These are phyloP conservation scores for Pseudocercospora cruenta DNA, from an alignment of 2,329 filamentous ascomycete genomes.

Conservation along the genomic window DNA sequence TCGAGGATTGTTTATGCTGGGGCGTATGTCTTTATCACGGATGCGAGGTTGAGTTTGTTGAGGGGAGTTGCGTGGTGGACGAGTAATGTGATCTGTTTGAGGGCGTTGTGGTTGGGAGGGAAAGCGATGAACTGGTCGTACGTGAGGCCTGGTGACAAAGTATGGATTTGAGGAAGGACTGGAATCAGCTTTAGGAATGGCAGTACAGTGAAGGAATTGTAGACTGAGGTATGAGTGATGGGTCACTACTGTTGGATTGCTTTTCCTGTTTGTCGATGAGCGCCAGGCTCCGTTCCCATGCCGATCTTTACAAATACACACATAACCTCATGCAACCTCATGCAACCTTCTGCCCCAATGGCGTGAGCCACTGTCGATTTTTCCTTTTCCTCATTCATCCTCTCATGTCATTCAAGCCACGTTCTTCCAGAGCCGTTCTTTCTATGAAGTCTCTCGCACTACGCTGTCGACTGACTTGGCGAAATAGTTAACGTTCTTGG, in stretches of 20 bases:
- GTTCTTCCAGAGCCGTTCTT: not conserved
- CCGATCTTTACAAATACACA: not conserved
- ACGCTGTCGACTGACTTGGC: conserved; percentile 86
- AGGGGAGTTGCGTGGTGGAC: conserved; percentile 49
- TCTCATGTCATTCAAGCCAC: conserved; percentile 5
- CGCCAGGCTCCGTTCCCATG: conserved; percentile 10
- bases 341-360: not conserved
- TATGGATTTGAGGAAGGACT: not conserved
- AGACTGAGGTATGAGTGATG: not conserved
- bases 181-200: not conserved
- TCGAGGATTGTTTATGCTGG: conserved; percentile 47
- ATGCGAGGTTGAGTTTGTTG: conserved; percentile 40
- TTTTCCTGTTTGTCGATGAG: not conserved
- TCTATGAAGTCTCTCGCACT: conserved; percentile 59
- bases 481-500: conserved; percentile 88
- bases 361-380: conserved; percentile 8
- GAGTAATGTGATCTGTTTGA: conserved; percentile 48
- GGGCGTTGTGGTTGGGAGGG: conserved; percentile 42
- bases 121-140: conserved; percentile 33
- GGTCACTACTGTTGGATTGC: not conserved
- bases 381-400: not conserved
- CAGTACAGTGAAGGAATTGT: not conserved
- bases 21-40: conserved; percentile 47
- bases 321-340: not conserved
- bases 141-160: conserved; percentile 3